Base-by-base conservation (phyloP, 1,284 basidiomycete genomes). In the Baeospora myosura region DNA sequence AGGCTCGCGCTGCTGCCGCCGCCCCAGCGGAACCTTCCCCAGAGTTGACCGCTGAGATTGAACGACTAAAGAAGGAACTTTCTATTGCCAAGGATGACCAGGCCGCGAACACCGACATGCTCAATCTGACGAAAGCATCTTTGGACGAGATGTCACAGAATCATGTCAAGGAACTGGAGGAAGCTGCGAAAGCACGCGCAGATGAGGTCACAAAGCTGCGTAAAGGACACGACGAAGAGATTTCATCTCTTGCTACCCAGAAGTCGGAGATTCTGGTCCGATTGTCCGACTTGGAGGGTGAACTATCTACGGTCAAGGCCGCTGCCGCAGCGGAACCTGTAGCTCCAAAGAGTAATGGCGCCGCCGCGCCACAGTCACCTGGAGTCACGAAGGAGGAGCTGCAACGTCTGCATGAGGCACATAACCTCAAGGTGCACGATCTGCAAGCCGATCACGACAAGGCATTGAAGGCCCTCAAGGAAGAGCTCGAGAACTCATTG, bases 371-470 rank as follows among this genome's bases (percentile, higher is more conserved):
- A n/a, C 57, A 68, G 14, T 61, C 71, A 18, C 64, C 74, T 29
- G 70, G 66, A 7, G 75, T 86, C 7, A 74, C 82, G 26, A 78
- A 77, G 52, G 84, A 88, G 48, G 84, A 88, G 44, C 62, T 89
- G 34, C 76, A 79, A 57, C 75, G 70, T 52, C 61, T 83, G 57
- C 83, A 88, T 51, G 82, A 87, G 57, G 87, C 85, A 4, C 87
- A 88, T 58, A 89, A 86, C 54, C 67, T 82, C 49, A 89, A 84
- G 65, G 64, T 92, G 52, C 69, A 83, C 48, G 87, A 91, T 59
- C 56, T 91, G 45, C 70, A 86, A 55, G 78, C 81, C 23, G 75
- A 76, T 34, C 78, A 90, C 53, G 78, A 81, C 38, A 80, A 78
- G 52, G 65, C 67, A 25, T 62, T 81, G 40, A 75, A 74, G 52